phyloP scores from a whole-genome alignment of 306 rosid genomes.

The Rosa persica region DNA sequence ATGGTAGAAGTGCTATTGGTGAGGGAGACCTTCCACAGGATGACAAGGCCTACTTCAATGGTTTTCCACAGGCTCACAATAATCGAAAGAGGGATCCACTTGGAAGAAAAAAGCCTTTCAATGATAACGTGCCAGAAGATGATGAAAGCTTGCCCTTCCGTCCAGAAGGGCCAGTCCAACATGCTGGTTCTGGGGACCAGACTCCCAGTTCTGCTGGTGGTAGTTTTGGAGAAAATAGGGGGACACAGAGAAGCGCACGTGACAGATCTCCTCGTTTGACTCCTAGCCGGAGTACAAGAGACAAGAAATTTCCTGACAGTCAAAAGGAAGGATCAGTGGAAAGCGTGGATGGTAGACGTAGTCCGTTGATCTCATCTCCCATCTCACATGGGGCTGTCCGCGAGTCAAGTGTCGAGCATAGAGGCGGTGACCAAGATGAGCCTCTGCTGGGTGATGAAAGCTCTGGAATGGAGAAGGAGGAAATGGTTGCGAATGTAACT shows the following conservation, averaged over 20 bases:
- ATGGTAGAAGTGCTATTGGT: conserved; percentile 47
- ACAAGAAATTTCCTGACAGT: conserved; percentile 37
- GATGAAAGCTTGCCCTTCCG: conserved; percentile 42
- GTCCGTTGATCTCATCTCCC: conserved; percentile 56
- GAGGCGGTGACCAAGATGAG: conserved; percentile 59
- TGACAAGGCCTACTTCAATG: conserved; percentile 50
- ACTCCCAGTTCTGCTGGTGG: conserved; percentile 41
- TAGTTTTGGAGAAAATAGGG: conserved; percentile 45
- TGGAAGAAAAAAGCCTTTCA: conserved; percentile 52
- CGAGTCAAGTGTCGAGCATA: conserved; percentile 61
- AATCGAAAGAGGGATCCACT: conserved; percentile 51
- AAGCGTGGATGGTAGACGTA: conserved; percentile 61
- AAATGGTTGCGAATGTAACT: conserved; percentile 26
- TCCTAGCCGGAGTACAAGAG: conserved; percentile 39
- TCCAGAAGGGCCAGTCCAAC: conserved; percentile 44
- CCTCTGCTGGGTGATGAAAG: conserved; percentile 54
- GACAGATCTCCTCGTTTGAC: conserved; percentile 51
- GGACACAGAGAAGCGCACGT: conserved; percentile 38
- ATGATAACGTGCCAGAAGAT: conserved; percentile 40
- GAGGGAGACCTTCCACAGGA: conserved; percentile 45
- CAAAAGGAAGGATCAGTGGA: conserved; percentile 66
- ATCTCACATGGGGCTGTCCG: conserved; percentile 36
- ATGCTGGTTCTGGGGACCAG: conserved; percentile 44
- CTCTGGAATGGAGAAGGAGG: conserved; percentile 60
- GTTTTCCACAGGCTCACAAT: conserved; percentile 40